These are phyloP conservation scores for Penicillium sp. DNA, from an alignment of 2,329 filamentous ascomycete genomes.

Conservation along the genomic window DNA sequence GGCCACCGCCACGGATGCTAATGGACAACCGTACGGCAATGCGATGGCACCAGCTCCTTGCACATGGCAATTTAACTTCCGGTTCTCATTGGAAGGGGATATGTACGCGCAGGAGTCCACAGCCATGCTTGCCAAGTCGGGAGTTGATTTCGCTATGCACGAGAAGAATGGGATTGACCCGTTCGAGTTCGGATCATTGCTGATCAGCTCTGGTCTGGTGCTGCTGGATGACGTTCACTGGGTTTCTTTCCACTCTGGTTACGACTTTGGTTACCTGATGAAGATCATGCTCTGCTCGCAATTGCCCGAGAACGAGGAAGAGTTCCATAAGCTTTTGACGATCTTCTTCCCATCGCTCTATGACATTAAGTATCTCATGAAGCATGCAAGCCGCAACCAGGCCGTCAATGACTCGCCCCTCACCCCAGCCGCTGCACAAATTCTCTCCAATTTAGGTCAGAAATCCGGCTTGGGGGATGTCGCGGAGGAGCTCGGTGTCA, in stretches of 20 bases:
- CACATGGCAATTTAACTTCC: slow-evolving; percentile 99
- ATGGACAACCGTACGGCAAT: slow-evolving; percentile 50
- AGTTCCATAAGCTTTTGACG: slow-evolving; percentile 85
- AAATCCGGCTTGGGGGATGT: slow-evolving; percentile 93
- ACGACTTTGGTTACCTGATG: slow-evolving; percentile 96
- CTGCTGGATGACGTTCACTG: slow-evolving; percentile 85
- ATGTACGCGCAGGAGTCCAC: slow-evolving; percentile 98
- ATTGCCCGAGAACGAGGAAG: slow-evolving; percentile 82
- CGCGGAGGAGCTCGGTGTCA: slow-evolving; percentile 86
- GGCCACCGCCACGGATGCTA: slow-evolving; percentile 58
- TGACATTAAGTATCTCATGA: slow-evolving; percentile 97
- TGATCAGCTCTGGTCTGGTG: slow-evolving; percentile 89
- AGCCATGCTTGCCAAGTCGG: slow-evolving; percentile 81
- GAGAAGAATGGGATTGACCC: slow-evolving; percentile 89
- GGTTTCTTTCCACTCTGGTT: slow-evolving; percentile 97
- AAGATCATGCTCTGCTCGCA: slow-evolving; percentile 84
- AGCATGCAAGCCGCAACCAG: slow-evolving; percentile 73
- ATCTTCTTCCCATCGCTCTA: slow-evolving; percentile 91
- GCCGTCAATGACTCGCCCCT: slow-evolving; percentile 62
- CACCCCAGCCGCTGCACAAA: slow-evolving; percentile 65
- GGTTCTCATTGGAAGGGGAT: slow-evolving; percentile 88
- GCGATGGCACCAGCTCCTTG: slow-evolving; percentile 66
- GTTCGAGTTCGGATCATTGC: slow-evolving; percentile 78
- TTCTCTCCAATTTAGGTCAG: slow-evolving; percentile 79
- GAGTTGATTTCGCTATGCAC: slow-evolving; percentile 85